Conservation (phyloP, 441 rosid species). For the Breynia disticha region DNA sequence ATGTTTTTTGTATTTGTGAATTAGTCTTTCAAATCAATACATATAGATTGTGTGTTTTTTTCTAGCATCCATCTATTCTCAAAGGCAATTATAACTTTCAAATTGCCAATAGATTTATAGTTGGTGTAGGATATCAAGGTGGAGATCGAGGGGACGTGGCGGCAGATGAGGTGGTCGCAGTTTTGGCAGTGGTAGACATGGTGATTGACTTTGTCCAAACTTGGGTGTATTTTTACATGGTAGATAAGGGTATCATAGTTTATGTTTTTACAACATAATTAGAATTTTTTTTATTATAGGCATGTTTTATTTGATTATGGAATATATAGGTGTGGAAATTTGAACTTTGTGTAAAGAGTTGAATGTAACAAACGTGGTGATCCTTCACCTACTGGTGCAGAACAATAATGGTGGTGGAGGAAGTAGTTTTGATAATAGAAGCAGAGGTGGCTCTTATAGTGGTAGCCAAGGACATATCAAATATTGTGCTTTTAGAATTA, state of each 20-base stretch:
- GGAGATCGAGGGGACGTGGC: conserved; percentile 61
- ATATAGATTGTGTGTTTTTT: no score
- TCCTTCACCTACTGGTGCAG: conserved; percentile 61
- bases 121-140: conserved; percentile 60
- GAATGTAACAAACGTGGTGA: conserved; percentile 98
- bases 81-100: no score
- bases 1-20: no score
- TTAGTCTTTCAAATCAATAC: no score
- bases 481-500: no score
- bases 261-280: no score
- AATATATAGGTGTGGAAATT: conserved; percentile 74
- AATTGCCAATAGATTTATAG: no score
- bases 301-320: background rate
- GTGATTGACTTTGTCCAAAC: conserved; percentile 94
- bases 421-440: conserved; percentile 30
- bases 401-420: conserved; percentile 41
- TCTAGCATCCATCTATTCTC: no score
- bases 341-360: conserved; percentile 83
- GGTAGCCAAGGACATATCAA: conserved; percentile 51
- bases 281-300: no score
- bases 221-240: no score
- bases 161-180: conserved; percentile 58
- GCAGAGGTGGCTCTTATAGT: conserved; percentile 52
- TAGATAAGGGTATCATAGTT: no score
- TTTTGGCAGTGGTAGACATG: conserved; percentile 77